Conservation (phyloP, 768 basidiomycete genomes). For the Mycena indigotica region DNA sequence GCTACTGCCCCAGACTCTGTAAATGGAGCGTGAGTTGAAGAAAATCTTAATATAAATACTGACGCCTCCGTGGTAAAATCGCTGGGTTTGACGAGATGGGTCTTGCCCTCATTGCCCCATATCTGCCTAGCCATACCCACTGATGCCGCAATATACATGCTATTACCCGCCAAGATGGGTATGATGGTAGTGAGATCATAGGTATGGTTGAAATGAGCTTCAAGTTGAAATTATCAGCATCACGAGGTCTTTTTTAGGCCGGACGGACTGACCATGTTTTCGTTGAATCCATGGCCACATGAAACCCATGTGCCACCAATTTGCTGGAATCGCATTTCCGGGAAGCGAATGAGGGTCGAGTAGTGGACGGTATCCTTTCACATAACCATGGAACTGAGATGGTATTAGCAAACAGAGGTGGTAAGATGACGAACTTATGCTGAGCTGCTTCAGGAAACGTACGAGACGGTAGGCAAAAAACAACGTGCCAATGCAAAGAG, state of each 20-base stretch:
- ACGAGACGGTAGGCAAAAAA: conserved; percentile 4
- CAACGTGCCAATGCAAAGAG: background rate
- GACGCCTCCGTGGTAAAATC: conserved; percentile 17
- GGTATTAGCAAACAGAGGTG: background rate
- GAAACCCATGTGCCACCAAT: conserved; percentile 18
- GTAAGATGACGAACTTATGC: background rate
- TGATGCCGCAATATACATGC: conserved; percentile 11
- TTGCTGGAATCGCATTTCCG: conserved; percentile 11
- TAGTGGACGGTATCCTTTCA: conserved; percentile 14
- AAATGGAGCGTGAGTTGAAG: background rate
- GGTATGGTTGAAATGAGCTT: conserved; percentile 18
- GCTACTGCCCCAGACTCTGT: conserved; percentile 29
- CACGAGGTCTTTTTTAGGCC: no score
- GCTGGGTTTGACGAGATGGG: conserved; percentile 9
- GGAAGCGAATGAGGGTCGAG: conserved; percentile 15
- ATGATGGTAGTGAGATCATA: conserved; percentile 18
- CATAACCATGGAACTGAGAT: conserved; percentile 9
- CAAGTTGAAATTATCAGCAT: no score
- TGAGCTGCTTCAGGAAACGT: background rate
- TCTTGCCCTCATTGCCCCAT: conserved; percentile 14
- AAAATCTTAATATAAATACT: background rate
- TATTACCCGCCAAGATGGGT: conserved; percentile 11
- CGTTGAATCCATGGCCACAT: conserved; percentile 19
- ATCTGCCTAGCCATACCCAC: conserved; percentile 12
- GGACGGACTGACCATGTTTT: conserved; percentile 3